Evolutionary conservation across 192 early-diverging fungal genomes (phyloP).

Genomic region (Backusella psychrophila): DNA sequence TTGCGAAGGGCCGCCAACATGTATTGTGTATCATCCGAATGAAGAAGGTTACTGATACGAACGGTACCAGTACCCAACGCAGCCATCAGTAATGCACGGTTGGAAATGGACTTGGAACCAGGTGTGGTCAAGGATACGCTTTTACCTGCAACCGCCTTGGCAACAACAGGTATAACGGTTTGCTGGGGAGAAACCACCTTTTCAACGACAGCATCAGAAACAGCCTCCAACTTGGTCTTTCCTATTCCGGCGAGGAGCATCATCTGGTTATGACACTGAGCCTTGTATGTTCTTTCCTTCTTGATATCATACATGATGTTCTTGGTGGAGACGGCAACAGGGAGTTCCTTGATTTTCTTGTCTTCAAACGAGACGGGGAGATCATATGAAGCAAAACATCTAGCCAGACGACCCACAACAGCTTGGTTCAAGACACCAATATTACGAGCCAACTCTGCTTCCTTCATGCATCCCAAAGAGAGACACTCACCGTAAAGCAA

Average conservation of each 20-base stretch:
- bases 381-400: constrained; percentile 84
- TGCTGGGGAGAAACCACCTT: constrained; percentile 78
- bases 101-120: constrained; percentile 97
- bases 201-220: constrained; percentile 78
- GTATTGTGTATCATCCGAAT: constrained; percentile 97
- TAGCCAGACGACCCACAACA: constrained; percentile 77
- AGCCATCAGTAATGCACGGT: constrained; percentile 90
- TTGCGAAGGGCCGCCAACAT: constrained; percentile 91
- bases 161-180: constrained; percentile 58
- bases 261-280: constrained; percentile 79
- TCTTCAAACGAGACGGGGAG: constrained; percentile 86
- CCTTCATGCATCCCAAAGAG: constrained; percentile 90
- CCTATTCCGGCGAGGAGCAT: constrained; percentile 88
- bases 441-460: constrained; percentile 90
- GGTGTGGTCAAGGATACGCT: constrained; percentile 71
- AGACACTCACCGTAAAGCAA: constrained; percentile 97
- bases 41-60: constrained; percentile 81
- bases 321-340: constrained; percentile 68
- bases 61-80: constrained; percentile 82
- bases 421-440: constrained; percentile 84
- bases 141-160: constrained; percentile 35
- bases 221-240: constrained; percentile 73
- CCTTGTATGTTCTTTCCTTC: constrained; percentile 95
- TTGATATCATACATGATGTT: constrained; percentile 86
- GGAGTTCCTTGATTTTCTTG: constrained; percentile 60